phyloP scores from a whole-genome alignment of 2,329 filamentous ascomycete genomes.

The Curvularia sp. region DNA sequence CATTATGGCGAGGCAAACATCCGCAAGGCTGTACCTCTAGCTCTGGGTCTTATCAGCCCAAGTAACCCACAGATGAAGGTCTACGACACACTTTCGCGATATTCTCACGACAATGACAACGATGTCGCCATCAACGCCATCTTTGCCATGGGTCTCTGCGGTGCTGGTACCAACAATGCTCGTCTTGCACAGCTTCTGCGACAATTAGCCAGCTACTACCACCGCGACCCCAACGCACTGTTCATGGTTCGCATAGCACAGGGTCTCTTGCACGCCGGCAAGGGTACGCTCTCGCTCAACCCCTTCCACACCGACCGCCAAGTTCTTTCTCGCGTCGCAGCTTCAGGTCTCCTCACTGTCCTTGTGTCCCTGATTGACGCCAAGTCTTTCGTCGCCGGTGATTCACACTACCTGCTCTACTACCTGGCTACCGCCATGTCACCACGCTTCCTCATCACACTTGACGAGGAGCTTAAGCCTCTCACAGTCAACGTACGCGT shows the following conservation, averaged over 20 bases:
- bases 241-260: slow-evolving; percentile 99
- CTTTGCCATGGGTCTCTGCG: slow-evolving; percentile 97
- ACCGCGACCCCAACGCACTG: slow-evolving; percentile 91
- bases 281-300: slow-evolving; percentile 92
- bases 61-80: slow-evolving; percentile 99
- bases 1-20: slow-evolving; percentile 99
- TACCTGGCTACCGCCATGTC: slow-evolving; percentile 97
- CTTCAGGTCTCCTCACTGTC: slow-evolving; percentile 87
- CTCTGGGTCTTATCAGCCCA: slow-evolving; percentile 94
- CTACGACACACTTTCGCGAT: slow-evolving; percentile 95
- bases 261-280: slow-evolving; percentile 97
- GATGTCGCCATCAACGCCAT: slow-evolving; percentile 98
- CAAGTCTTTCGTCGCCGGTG: slow-evolving; percentile 78
- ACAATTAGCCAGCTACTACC: slow-evolving; percentile 97
- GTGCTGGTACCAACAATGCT: slow-evolving; percentile 97
- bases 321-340: slow-evolving; percentile 88
- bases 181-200: slow-evolving; percentile 91
- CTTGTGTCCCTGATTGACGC: slow-evolving; percentile 94
- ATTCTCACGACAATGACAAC: slow-evolving; percentile 98
- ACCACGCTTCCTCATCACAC: slow-evolving; percentile 92
- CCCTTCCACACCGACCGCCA: slow-evolving; percentile 99
- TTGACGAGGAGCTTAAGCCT: slow-evolving; percentile 93
- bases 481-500: slow-evolving; percentile 95
- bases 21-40: slow-evolving; percentile 90
- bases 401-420: slow-evolving; percentile 93